Base-by-base conservation (phyloP, 768 basidiomycete species). In the Tylopilus cervinicoccineus region DNA sequence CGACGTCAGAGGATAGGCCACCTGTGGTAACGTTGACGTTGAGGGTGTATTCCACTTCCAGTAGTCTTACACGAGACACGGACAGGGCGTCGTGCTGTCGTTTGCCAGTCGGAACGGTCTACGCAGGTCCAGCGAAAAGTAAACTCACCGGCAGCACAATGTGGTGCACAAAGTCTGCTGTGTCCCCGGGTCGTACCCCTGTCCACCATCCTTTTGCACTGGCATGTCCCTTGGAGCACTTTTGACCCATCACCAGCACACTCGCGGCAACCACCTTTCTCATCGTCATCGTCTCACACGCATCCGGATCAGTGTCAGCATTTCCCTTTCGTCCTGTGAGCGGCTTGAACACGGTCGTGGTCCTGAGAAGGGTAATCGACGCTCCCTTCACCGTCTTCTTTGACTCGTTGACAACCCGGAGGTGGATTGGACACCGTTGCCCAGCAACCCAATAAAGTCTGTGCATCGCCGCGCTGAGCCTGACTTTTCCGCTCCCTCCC, bases 161-260 rank as follows among this genome's bases (percentile, higher is more conserved):
- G 44, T 76, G 80, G 59, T 90, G 84, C 14, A 76, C 75, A 65
- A 92, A 89, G 17, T 80, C 74, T 9, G 74, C 68, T 6, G 72
- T 71, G 52, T 84, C 79, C 2, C 81, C 80, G 4, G 85, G 71
- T 13, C 72, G 67, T 6, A 94, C 81, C 8, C 93, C 93, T 6
- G 80, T 75, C 92, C 93, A 95, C 87, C 90, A 95, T 1, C 92
- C 93, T 58, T 82, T 84, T 20, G 83, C 86, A 34, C 86, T 91
- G 10, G 85, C 87, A 60, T 81, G 77, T 2, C 87, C 86, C 52
- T 78, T 77, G 7, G 80, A 67, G 23, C 77, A 78, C 33, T 75
- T 75, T 41, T 84, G 78, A 6, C 83, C 80, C 62, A 83, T 80
- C 55, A 83, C 80, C 23, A 95, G 73, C 5, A 71, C 71, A 27